phyloP scores from a whole-genome alignment of 2,329 filamentous ascomycete genomes.

The Diaporthe citrichinensis region DNA sequence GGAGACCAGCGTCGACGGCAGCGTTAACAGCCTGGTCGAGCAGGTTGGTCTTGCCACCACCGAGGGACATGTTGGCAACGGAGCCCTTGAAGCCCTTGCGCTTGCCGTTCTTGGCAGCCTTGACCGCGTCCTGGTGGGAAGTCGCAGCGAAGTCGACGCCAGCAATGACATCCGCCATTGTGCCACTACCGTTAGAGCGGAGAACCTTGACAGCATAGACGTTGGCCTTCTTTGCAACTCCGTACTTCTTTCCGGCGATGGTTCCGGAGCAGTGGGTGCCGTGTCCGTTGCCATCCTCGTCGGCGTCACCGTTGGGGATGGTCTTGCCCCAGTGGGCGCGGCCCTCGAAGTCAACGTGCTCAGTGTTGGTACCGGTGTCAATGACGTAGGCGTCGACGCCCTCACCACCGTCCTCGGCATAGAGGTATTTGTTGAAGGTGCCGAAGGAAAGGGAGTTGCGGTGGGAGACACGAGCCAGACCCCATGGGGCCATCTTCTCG shows the following conservation, averaged over 20 bases:
- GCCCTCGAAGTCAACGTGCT: slow-evolving; percentile 97
- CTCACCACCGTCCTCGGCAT: slow-evolving; percentile 89
- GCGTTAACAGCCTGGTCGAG: slow-evolving; percentile 95
- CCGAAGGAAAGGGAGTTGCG: slow-evolving; percentile 88
- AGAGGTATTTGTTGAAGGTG: slow-evolving; percentile 98
- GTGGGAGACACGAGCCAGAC: slow-evolving; percentile 97
- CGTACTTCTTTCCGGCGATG: slow-evolving; percentile 97
- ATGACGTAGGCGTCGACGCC: slow-evolving; percentile 99
- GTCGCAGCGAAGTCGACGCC: slow-evolving; percentile 95
- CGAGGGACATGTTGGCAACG: slow-evolving; percentile 99
- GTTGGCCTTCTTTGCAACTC: slow-evolving; percentile 98
- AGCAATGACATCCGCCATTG: slow-evolving; percentile 99
- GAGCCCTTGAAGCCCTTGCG: slow-evolving; percentile 99
- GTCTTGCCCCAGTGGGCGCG: slow-evolving; percentile 98
- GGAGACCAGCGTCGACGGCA: slow-evolving; percentile 89
- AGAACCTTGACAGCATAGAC: slow-evolving; percentile 99
- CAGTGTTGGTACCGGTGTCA: slow-evolving; percentile 93
- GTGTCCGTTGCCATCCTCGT: slow-evolving; percentile 96
- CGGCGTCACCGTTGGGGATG: slow-evolving; percentile 85
- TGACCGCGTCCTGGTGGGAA: slow-evolving; percentile 81
- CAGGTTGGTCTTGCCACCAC: slow-evolving; percentile 94
- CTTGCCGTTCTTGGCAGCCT: slow-evolving; percentile 87
- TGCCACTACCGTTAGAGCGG: slow-evolving; percentile 95
- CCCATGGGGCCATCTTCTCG: slow-evolving; percentile 98
- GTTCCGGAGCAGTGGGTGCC: slow-evolving; percentile 99